Conservation (phyloP, 2,329 filamentous ascomycete genomes). For the Fusarium sp. region DNA sequence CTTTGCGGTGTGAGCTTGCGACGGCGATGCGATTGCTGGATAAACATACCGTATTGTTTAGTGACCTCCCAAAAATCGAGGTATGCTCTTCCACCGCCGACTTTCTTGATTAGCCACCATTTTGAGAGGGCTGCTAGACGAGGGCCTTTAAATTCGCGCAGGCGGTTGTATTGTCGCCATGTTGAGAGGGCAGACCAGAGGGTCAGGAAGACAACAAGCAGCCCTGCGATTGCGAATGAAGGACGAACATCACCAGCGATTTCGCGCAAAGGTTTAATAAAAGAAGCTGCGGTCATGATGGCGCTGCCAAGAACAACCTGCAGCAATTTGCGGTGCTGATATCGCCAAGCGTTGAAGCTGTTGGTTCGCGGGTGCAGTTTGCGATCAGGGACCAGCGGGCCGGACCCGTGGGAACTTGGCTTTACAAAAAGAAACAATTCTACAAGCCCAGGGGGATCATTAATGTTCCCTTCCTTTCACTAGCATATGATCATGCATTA, state of each 20-base stretch:
- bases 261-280: neutral
- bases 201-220: neutral
- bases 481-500: neutral
- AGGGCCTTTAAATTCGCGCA: slow-evolving; percentile 55
- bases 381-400: neutral
- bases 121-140: slow-evolving; percentile 51
- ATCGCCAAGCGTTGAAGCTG: neutral
- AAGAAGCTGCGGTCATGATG: slow-evolving; percentile 9
- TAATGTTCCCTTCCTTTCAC: neutral
- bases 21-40: neutral
- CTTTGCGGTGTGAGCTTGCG: slow-evolving; percentile 24
- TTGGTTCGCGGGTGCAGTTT: neutral
- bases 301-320: neutral
- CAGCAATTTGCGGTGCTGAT: too few relatives aligned
- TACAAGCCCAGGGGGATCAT: neutral
- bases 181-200: slow-evolving; percentile 31
- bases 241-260: neutral
- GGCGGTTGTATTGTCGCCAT: slow-evolving; percentile 47
- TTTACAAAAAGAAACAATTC: neutral
- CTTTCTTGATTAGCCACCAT: slow-evolving; percentile 50
- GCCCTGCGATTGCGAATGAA: slow-evolving; percentile 12
- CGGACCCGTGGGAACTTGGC: neutral
- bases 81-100: slow-evolving; percentile 47
- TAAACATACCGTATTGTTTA: slow-evolving; percentile 48
- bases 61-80: slow-evolving; percentile 50